Conservation (phyloP, 2,329 filamentous ascomycete species). For the Fusarium dimerum region DNA sequence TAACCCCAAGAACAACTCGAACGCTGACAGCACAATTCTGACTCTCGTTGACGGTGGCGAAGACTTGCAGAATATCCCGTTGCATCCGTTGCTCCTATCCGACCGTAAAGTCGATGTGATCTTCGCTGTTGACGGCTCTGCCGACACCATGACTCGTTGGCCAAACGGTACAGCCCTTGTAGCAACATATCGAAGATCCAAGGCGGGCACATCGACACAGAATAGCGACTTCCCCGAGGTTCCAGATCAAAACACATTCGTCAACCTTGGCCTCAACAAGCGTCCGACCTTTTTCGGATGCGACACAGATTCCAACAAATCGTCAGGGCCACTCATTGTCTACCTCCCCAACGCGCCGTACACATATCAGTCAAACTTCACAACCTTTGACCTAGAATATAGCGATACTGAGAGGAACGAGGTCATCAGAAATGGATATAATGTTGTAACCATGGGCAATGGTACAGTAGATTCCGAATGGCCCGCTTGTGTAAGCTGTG, state of each 20-base stretch:
- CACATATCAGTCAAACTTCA: conserved; percentile 68
- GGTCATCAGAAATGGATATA: conserved; percentile 79
- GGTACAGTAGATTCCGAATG: conserved; percentile 68
- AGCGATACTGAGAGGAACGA: conserved; percentile 63
- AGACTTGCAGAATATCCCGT: conserved; percentile 76
- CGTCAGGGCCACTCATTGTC: conserved; percentile 64
- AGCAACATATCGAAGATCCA: conserved; percentile 70
- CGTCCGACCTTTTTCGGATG: conserved; percentile 82
- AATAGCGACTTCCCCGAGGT: conserved; percentile 71
- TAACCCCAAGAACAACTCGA: conserved; percentile 59
- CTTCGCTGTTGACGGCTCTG: conserved; percentile 77
- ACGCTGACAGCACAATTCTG: conserved; percentile 54
- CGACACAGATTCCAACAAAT: conserved; percentile 41
- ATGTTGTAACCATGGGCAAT: conserved; percentile 48
- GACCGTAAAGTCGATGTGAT: conserved; percentile 74
- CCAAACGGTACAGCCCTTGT: conserved; percentile 76
- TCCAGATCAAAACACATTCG: conserved; percentile 74
- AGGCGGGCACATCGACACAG: conserved; percentile 56
- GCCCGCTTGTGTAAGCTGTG: conserved; percentile 79
- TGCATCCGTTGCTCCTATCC: conserved; percentile 76
- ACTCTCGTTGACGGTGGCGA: conserved; percentile 78
- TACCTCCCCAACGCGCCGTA: conserved; percentile 85
- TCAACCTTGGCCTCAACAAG: conserved; percentile 74
- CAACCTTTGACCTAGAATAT: conserved; percentile 70
- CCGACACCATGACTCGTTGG: conserved; percentile 69